Evolutionary conservation across 2,329 filamentous ascomycete species (phyloP).

Genomic region (Xylariales sp.): DNA sequence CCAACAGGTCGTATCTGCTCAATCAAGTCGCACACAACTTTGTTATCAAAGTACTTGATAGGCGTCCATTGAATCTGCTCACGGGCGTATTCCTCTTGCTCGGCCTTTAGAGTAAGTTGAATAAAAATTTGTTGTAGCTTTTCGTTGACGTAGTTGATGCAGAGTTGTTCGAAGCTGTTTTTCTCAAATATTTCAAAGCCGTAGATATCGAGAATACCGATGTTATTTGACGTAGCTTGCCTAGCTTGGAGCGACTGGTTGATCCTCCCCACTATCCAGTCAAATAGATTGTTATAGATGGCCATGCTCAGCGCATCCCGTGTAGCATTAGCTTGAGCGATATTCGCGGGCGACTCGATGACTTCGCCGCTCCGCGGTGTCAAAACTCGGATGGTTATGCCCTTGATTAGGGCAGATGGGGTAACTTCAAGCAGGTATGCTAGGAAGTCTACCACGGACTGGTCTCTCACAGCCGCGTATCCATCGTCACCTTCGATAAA

Average conservation of each 20-base stretch:
- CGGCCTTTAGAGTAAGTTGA: conserved; percentile 93
- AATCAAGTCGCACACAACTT: conserved; percentile 96
- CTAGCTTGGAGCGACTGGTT: conserved; percentile 88
- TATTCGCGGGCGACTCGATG: conserved; percentile 83
- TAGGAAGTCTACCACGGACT: conserved; percentile 92
- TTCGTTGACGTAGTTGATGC: conserved; percentile 99
- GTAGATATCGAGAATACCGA: conserved; percentile 98
- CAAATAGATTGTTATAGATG: conserved; percentile 98
- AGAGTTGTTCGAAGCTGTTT: conserved; percentile 98
- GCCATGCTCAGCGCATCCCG: conserved; percentile 92
- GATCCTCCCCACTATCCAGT: conserved; percentile 96
- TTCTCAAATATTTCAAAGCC: conserved; percentile 99
- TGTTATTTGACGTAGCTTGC: conserved; percentile 80
- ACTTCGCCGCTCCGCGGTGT: conserved; percentile 74
- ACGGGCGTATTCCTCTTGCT: conserved; percentile 95
- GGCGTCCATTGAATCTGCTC: conserved; percentile 99
- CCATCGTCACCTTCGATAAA: conserved; percentile 91
- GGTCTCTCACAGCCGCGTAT: conserved; percentile 86
- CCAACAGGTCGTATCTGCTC: conserved; percentile 91
- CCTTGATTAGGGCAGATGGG: conserved; percentile 81
- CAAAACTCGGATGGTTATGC: conserved; percentile 88
- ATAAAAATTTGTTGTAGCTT: conserved; percentile 99
- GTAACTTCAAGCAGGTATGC: conserved; percentile 94
- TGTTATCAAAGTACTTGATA: conserved; percentile 99
- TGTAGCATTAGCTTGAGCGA: conserved; percentile 85